Evolutionary conservation across 1,139 yeast genomes (phyloP).

Genomic region (Pneumocystis oryctolagi): DNA sequence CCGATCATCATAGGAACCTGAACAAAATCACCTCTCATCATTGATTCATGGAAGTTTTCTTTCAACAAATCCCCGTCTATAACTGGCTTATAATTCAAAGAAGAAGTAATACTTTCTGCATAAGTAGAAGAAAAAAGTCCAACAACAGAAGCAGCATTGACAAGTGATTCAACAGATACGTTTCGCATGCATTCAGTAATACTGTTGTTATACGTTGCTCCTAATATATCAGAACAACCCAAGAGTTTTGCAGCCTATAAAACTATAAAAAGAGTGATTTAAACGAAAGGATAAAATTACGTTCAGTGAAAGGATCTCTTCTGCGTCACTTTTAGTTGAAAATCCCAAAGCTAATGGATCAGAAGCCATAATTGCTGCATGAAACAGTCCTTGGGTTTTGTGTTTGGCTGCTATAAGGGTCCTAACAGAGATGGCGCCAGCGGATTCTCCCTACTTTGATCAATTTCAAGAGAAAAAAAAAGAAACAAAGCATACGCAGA

Average conservation of each 20-base stretch:
- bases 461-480: not conserved
- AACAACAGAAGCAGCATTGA: not conserved
- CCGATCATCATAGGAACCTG: not conserved
- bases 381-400: not conserved
- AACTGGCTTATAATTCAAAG: not conserved
- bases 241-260: not conserved
- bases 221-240: not conserved
- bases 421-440: constrained; percentile 25
- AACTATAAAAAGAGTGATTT: not conserved
- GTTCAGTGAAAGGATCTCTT: not conserved
- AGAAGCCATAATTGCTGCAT: not conserved
- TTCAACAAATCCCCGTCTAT: not conserved
- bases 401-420: not conserved
- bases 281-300: not conserved
- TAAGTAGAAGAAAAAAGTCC: not conserved
- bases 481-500: constrained; percentile 7
- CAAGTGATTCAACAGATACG: not conserved
- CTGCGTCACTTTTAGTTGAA: not conserved
- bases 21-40: not conserved
- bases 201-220: too few species aligned
- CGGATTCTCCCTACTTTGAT: constrained; percentile 25
- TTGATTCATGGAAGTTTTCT: not conserved
- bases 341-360: not conserved
- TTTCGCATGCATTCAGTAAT: not conserved
- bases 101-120: not conserved